These are phyloP conservation scores for Asterophora lycoperdoides DNA, from an alignment of 768 basidiomycete species.

Conservation along the genomic window DNA sequence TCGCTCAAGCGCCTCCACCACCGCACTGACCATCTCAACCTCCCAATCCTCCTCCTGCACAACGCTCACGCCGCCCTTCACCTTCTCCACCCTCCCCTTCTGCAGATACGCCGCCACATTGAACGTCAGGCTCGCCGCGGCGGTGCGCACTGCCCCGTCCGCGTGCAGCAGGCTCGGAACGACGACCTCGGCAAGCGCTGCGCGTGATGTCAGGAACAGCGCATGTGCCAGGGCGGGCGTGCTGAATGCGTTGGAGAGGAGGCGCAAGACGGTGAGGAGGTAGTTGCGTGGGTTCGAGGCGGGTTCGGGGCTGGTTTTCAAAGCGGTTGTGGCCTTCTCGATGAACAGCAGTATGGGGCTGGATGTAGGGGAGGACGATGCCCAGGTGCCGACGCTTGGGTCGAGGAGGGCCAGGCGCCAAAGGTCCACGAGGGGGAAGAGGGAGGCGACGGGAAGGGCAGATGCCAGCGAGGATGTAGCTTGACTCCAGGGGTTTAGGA, in stretches of 20 bases:
- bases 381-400: slow-evolving; percentile 50
- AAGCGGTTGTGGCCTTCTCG: slow-evolving; percentile 26
- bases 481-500: slow-evolving; percentile 47
- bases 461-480: slow-evolving; percentile 39
- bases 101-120: slow-evolving; percentile 69
- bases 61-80: slow-evolving; percentile 27
- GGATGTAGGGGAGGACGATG: slow-evolving; percentile 28
- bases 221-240: slow-evolving; percentile 39
- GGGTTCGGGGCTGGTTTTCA: not conserved
- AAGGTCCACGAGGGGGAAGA: slow-evolving; percentile 82
- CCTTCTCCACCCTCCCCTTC: slow-evolving; percentile 45
- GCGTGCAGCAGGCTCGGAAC: slow-evolving; percentile 65
- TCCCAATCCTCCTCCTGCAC: slow-evolving; percentile 75
- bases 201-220: slow-evolving; percentile 30
- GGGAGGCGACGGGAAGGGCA: slow-evolving; percentile 45
- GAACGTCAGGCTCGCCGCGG: slow-evolving; percentile 81
- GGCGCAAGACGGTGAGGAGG: slow-evolving; percentile 59
- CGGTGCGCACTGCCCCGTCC: slow-evolving; percentile 65
- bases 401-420: slow-evolving; percentile 79
- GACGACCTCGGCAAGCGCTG: slow-evolving; percentile 47
- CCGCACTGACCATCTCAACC: slow-evolving; percentile 74
- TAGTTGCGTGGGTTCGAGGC: slow-evolving; percentile 45
- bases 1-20: slow-evolving; percentile 73
- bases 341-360: slow-evolving; percentile 47
- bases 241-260: slow-evolving; percentile 67